phyloP scores from a whole-genome alignment of 495 filamentous ascomycete genomes.

The Talaromyces trachyspermus region DNA sequence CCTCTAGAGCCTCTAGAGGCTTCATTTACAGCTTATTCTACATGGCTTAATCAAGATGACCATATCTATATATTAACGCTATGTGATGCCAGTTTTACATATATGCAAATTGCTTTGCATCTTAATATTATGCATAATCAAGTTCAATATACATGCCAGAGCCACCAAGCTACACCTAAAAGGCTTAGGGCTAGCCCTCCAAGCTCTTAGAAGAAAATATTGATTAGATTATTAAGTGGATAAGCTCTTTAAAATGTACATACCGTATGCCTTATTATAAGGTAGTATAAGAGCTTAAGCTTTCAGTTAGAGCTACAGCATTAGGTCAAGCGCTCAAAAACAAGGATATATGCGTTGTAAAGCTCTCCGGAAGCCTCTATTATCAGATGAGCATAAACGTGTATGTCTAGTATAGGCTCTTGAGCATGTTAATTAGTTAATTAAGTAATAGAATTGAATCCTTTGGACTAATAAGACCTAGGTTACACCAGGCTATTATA shows the following conservation, averaged over 20 bases:
- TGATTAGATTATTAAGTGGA: constrained; percentile 21
- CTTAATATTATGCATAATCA: constrained; percentile 13
- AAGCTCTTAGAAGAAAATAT: constrained; percentile 18
- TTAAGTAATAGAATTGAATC: constrained; percentile 14
- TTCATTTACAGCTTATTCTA: not conserved
- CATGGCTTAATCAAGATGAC: constrained; percentile 13
- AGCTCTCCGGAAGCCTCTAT: too few species aligned
- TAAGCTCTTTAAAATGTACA: too few species aligned
- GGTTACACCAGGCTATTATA: constrained; percentile 9
- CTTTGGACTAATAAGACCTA: constrained; percentile 9
- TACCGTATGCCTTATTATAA: constrained; percentile 14
- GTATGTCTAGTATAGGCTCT: too few species aligned
- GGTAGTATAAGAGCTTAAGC: constrained; percentile 17
- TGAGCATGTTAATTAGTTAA: too few species aligned
- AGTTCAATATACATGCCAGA: too few species aligned
- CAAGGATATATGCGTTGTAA: too few species aligned
- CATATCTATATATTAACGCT: constrained; percentile 13
- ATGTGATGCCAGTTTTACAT: constrained; percentile 11
- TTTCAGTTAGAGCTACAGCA: constrained; percentile 11
- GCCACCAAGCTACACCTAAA: too few species aligned
- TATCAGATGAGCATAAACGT: too few species aligned
- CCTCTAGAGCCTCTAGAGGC: not conserved
- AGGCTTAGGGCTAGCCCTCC: constrained; percentile 8
- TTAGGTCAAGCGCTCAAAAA: constrained; percentile 17
- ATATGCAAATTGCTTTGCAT: constrained; percentile 14